These are phyloP conservation scores for Orbilia oligospora DNA, from an alignment of 2,329 filamentous ascomycete genomes.

Conservation along the genomic window DNA sequence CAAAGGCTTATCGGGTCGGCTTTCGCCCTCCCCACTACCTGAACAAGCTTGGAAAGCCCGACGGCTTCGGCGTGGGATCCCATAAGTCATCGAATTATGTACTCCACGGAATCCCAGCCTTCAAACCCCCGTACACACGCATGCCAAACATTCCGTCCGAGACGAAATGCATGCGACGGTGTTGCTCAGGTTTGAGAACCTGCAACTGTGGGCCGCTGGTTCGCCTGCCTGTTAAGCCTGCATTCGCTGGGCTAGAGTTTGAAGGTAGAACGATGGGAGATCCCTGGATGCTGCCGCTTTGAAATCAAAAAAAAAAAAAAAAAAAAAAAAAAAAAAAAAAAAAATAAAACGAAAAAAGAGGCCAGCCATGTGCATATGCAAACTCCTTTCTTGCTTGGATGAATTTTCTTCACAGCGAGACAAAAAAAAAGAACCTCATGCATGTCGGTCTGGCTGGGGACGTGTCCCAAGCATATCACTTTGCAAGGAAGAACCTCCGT, in stretches of 20 bases:
- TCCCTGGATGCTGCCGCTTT: constrained; percentile 51
- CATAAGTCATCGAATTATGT: constrained; percentile 60
- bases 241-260: constrained; percentile 43
- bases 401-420: constrained; percentile 31
- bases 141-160: constrained; percentile 54
- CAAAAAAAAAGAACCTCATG: constrained; percentile 28
- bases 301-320: constrained; percentile 40
- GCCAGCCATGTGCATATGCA: constrained; percentile 54
- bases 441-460: constrained; percentile 38
- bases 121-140: constrained; percentile 41
- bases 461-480: constrained; percentile 43
- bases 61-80: constrained; percentile 57
- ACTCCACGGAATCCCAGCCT: constrained; percentile 52
- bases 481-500: constrained; percentile 57
- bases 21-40: constrained; percentile 43
- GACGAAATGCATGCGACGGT: constrained; percentile 54
- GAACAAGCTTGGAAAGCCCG: constrained; percentile 44
- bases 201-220: constrained; percentile 55
- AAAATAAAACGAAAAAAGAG: constrained; percentile 23
- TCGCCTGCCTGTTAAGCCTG: constrained; percentile 50
- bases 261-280: constrained; percentile 31
- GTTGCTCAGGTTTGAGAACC: constrained; percentile 57
- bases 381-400: constrained; percentile 37
- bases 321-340: constrained; percentile 21
- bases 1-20: constrained; percentile 52